phyloP scores from a whole-genome alignment of 306 rosid genomes.

The Cucurbita moschata region DNA sequence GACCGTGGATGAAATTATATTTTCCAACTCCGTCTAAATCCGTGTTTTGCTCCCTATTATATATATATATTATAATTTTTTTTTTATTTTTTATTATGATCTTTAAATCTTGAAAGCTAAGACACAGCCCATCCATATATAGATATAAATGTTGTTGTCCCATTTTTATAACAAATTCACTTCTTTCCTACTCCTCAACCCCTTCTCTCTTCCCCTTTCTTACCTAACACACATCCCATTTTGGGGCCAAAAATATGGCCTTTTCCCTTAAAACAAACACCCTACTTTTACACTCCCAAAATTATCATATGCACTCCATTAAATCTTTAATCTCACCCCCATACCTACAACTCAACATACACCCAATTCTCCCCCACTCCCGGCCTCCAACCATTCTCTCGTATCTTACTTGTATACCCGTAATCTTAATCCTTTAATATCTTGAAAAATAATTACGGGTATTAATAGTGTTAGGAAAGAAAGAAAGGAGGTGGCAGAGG shows the following conservation, averaged over 20 bases:
- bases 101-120: slow-evolving; percentile 49
- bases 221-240: slow-evolving; percentile 23
- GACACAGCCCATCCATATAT: slow-evolving; percentile 8
- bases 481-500: not conserved
- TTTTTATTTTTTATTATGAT: too few species aligned
- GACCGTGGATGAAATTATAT: too few species aligned
- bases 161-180: slow-evolving; percentile 24
- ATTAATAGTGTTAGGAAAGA: too few species aligned
- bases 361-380: not conserved
- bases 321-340: not conserved
- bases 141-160: not conserved
- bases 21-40: too few species aligned
- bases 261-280: not conserved
- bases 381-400: not conserved
- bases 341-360: not conserved
- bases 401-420: too few species aligned
- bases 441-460: too few species aligned
- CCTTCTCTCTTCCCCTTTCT: slow-evolving; percentile 20
- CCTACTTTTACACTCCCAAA: not conserved
- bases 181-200: slow-evolving; percentile 46
- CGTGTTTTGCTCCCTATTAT: too few species aligned
- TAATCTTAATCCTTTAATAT: too few species aligned
- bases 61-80: too few species aligned
- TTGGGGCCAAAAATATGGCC: too few species aligned
- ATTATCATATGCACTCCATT: not conserved